Evolutionary conservation across 345 rosid species (phyloP), one percentile per base, ranked within the genome.

Genomic region (Garcia nutans): DNA sequence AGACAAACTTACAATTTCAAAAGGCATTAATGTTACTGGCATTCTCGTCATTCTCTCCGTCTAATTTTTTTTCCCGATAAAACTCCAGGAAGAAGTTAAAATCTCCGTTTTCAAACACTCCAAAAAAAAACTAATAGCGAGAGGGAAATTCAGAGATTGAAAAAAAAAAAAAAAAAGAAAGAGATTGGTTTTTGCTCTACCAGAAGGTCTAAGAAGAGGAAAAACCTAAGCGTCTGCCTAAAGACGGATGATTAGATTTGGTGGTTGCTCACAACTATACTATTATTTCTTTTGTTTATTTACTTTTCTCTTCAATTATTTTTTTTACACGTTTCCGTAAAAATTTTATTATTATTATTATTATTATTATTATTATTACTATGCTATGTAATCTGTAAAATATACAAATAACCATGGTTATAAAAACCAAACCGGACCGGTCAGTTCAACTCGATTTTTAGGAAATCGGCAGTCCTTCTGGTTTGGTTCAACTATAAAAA

Each of bases 171-270:
- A 23, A 1, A 7, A 7, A 45, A 45, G 50, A 8, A 0, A 47
- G 13, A 11, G 50, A 47, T 47, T 47, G 50, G 50, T 47, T 1
- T 47, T 17, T 33, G 50, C 12, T 60, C 62, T 70, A 76, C 79
- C 79, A 62, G 74, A 61, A 63, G 54, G 79, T 76, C 79, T 60
- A 74, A 37, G 70, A 17, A 31, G 41, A 33, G 70, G 11, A 50
- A 57, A 57, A 50, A 70, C 57, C 74, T 76, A 76, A 62, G 74
- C 79, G 45, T 76, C 79, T 31, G 10, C 11, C 56, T 11, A 59
- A 41, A 24, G 58, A 68, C 44, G 24, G 47, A 26, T 45, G 58
- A 26, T 68, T 47, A 45, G 67, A 76, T 28, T 20, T 58, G 66
- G 78, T 58, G 73, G 78, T 57, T 55, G 52, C 41, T 50, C 50